Conservation (phyloP, 441 rosid species). For the Croton laevigatus region DNA sequence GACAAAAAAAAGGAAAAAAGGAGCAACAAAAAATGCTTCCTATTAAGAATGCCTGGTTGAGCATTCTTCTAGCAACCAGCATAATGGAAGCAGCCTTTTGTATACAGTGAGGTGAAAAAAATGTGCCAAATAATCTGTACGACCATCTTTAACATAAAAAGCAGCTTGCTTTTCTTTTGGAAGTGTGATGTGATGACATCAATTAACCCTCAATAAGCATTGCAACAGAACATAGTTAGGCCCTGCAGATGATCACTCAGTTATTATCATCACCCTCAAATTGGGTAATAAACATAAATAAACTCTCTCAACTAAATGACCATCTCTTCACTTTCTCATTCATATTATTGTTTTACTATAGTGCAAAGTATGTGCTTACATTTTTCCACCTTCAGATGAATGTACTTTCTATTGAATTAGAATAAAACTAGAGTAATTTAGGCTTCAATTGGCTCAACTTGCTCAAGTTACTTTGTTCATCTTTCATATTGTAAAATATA, state of each 20-base stretch:
- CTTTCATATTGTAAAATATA: neutral
- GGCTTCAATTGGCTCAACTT: neutral
- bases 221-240: neutral
- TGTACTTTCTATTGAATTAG: neutral
- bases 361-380: neutral
- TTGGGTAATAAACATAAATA: neutral
- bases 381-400: constrained; percentile 11
- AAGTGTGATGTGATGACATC: constrained; percentile 1
- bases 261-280: neutral
- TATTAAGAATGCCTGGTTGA: constrained; percentile 11
- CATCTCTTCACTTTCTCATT: constrained; percentile 3
- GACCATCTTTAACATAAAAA: constrained; percentile 25
- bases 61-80: constrained; percentile 23
- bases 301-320: constrained; percentile 1
- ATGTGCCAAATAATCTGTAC: constrained; percentile 16
- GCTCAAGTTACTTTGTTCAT: neutral
- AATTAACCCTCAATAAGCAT: neutral
- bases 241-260: constrained; percentile 7
- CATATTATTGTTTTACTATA: neutral
- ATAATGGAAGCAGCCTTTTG: constrained; percentile 34
- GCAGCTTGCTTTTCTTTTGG: constrained; percentile 20
- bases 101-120: constrained; percentile 12
- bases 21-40: constrained; percentile 14
- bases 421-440: neutral
- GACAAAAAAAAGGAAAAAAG: constrained; percentile 11